Percentiles rank a stretch among this genome's conserved stretches.
These are phyloP conservation scores for Linnemannia hyalina DNA, from an alignment of 192 early-diverging fungal species.

Conservation along the genomic window DNA sequence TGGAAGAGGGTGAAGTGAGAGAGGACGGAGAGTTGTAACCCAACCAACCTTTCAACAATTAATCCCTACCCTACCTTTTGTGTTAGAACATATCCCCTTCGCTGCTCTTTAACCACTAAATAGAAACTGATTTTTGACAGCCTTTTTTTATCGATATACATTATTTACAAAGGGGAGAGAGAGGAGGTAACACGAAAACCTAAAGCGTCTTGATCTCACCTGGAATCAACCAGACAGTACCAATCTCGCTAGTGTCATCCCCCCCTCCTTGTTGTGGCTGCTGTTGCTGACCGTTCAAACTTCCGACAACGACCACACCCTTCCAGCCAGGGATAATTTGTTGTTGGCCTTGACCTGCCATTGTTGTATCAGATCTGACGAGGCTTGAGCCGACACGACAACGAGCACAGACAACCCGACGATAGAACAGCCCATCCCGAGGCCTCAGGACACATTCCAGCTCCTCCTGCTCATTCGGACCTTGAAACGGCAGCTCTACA, in stretches of 20 bases:
- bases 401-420: constrained; percentile 17
- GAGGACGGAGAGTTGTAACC: constrained; percentile 14
- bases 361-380: no score
- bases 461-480: constrained; percentile 7
- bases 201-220: constrained; percentile 12
- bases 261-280: not conserved
- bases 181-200: not conserved
- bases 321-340: constrained; percentile 19
- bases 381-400: not conserved
- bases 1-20: constrained; percentile 33
- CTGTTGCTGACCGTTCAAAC: not conserved
- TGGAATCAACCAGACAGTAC: constrained; percentile 23
- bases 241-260: constrained; percentile 10
- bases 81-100: constrained; percentile 2
- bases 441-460: constrained; percentile 24
- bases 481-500: not conserved
- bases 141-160: not conserved
- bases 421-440: constrained; percentile 31
- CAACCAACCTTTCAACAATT: not conserved
- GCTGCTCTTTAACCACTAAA: not conserved
- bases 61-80: not conserved
- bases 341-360: not conserved
- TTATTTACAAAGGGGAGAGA: not conserved
- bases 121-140: not conserved
- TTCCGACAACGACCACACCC: constrained; percentile 23